phyloP scores from a whole-genome alignment of 371 early-diverging fungal genomes.

The Syncephalis plumigaleata region DNA sequence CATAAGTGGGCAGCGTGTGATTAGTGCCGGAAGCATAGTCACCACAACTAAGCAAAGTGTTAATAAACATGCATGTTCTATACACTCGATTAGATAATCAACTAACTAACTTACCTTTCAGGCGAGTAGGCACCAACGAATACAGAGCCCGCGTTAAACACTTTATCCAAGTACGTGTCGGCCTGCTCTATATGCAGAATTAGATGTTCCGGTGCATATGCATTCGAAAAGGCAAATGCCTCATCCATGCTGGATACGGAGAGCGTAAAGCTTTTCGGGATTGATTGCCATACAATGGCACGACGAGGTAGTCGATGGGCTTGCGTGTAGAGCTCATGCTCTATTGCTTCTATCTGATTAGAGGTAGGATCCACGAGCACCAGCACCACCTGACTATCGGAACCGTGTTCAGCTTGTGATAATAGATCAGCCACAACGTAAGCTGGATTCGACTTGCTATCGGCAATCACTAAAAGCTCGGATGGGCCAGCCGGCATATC shows the following conservation, averaged over 20 bases:
- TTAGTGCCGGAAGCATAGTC: conserved; percentile 99
- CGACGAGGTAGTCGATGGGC: conserved; percentile 73
- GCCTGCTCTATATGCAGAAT: conserved; percentile 80
- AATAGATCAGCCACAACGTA: conserved; percentile 92
- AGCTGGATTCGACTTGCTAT: conserved; percentile 58
- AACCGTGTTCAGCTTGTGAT: conserved; percentile 95
- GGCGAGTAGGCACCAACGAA: conserved; percentile 93
- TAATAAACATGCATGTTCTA: not conserved
- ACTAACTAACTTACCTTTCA: conserved; percentile 41
- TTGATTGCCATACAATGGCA: conserved; percentile 72
- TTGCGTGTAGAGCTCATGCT: conserved; percentile 62
- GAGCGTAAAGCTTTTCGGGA: conserved; percentile 68
- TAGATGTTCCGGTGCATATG: conserved; percentile 93
- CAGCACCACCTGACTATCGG: conserved; percentile 90
- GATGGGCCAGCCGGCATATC: conserved; percentile 99
- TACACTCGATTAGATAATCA: conserved; percentile 1
- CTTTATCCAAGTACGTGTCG: conserved; percentile 29
- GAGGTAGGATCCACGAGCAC: conserved; percentile 57
- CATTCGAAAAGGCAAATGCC: conserved; percentile 81
- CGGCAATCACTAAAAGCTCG: conserved; percentile 91
- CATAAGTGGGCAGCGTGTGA: conserved; percentile 96
- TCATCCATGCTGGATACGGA: conserved; percentile 45
- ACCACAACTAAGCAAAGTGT: conserved; percentile 55
- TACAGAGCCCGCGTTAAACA: conserved; percentile 86
- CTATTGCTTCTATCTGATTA: conserved; percentile 47